phyloP scores from a whole-genome alignment of 2,329 filamentous ascomycete species.

The Penicillium sp. region DNA sequence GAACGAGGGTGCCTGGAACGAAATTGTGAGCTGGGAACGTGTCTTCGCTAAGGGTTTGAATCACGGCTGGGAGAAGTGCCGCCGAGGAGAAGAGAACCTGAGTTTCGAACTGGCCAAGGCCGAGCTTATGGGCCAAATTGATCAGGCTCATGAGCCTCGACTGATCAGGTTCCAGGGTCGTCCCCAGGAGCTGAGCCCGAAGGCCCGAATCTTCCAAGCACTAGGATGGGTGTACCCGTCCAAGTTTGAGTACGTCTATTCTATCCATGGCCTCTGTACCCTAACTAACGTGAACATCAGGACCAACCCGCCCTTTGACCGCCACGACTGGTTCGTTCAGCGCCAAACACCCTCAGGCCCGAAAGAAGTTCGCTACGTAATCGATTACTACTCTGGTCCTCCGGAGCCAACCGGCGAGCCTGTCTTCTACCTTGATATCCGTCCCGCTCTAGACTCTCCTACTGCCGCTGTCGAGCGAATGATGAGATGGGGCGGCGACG shows the following conservation, averaged over 20 bases:
- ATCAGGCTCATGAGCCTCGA: slow-evolving; percentile 58
- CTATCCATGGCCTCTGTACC: not conserved
- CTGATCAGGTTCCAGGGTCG: slow-evolving; percentile 85
- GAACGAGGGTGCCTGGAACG: slow-evolving; percentile 94
- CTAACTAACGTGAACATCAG: slow-evolving; percentile 42
- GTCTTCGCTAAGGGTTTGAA: slow-evolving; percentile 73
- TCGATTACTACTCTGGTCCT: slow-evolving; percentile 89
- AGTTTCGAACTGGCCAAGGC: slow-evolving; percentile 54
- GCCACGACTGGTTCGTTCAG: slow-evolving; percentile 94
- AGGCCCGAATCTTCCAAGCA: slow-evolving; percentile 79
- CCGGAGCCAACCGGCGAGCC: slow-evolving; percentile 83
- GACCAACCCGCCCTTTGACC: slow-evolving; percentile 84
- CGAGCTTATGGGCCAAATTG: slow-evolving; percentile 36
- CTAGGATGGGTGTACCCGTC: slow-evolving; percentile 75
- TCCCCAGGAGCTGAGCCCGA: slow-evolving; percentile 85
- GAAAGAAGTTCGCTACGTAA: slow-evolving; percentile 86
- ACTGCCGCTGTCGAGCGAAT: slow-evolving; percentile 76
- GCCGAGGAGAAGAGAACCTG: slow-evolving; percentile 68
- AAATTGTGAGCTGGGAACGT: slow-evolving; percentile 91
- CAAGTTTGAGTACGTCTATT: slow-evolving; percentile 66
- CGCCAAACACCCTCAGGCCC: slow-evolving; percentile 64
- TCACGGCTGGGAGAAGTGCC: slow-evolving; percentile 71
- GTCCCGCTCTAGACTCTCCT: slow-evolving; percentile 81
- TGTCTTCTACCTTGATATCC: slow-evolving; percentile 92
- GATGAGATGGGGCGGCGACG: slow-evolving; percentile 85